phyloP scores from a whole-genome alignment of 805 yeast genomes.

The Candida tibetensis region DNA sequence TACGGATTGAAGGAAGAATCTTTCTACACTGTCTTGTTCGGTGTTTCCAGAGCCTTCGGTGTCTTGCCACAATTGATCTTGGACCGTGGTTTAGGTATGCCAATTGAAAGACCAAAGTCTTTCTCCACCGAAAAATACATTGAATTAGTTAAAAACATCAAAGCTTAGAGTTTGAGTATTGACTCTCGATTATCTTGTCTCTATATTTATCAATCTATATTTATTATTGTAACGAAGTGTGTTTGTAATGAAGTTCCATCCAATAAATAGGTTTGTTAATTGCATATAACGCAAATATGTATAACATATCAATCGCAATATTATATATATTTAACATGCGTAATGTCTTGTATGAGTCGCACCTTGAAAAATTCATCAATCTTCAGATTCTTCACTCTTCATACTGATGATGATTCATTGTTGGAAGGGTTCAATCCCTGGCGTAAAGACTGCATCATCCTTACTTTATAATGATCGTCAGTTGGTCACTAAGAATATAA shows the following conservation, averaged over 20 bases:
- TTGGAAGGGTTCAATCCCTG: no score
- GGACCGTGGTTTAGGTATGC: conserved; percentile 74
- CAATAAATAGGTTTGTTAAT: background rate
- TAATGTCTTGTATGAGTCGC: no score
- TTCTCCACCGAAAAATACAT: conserved; percentile 63
- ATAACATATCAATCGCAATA: no score
- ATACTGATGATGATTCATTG: no score
- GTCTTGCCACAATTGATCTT: conserved; percentile 75
- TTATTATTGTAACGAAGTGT: conserved; percentile 7
- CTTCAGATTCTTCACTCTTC: no score
- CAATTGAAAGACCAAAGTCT: conserved; percentile 77
- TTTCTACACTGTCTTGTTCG: conserved; percentile 79
- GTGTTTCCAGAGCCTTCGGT: conserved; percentile 79
- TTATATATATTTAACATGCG: no score
- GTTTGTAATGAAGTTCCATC: no score
- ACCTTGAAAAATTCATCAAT: no score
- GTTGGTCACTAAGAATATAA: no score
- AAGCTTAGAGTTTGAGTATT: conserved; percentile 13
- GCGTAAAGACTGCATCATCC: no score
- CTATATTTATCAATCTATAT: conserved; percentile 11
- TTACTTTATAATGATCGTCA: no score
- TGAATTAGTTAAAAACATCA: conserved; percentile 62
- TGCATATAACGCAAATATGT: no score
- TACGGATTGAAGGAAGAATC: conserved; percentile 72
- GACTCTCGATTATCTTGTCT: conserved; percentile 3